Percentiles rank a stretch among this genome's conserved stretches.
Conservation (phyloP, 306 rosid genomes). For the Purshia tridentata region DNA sequence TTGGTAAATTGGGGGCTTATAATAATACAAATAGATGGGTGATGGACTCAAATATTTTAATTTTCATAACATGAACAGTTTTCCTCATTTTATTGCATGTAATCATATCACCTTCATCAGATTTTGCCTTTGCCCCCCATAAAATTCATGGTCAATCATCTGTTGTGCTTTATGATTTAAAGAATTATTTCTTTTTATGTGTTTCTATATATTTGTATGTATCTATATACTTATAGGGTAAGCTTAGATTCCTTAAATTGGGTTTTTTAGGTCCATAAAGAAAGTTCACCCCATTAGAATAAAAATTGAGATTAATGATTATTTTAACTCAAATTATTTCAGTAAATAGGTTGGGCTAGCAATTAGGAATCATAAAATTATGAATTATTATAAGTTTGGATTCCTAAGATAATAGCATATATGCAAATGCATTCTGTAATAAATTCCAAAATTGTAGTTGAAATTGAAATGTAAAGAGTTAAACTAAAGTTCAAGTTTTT, state of each 20-base stretch:
- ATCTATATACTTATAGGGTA: background rate
- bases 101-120: background rate
- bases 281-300: background rate
- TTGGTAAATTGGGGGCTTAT: background rate
- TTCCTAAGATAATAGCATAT: background rate
- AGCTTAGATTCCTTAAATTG: background rate
- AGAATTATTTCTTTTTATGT: background rate
- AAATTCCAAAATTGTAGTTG: constrained; percentile 13
- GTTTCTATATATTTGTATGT: background rate
- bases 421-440: constrained; percentile 15
- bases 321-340: background rate
- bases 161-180: background rate
- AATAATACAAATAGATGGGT: background rate
- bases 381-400: background rate
- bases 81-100: background rate
- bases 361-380: background rate
- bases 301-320: background rate
- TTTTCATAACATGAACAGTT: background rate
- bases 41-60: background rate
- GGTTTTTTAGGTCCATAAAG: background rate
- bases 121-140: background rate
- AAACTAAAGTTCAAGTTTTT: constrained; percentile 11
- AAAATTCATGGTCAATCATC: background rate
- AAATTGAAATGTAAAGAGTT: background rate
- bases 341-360: background rate